Conservation (phyloP, 2,329 filamentous ascomycete species). For the Colletotrichum chrysophilum region DNA sequence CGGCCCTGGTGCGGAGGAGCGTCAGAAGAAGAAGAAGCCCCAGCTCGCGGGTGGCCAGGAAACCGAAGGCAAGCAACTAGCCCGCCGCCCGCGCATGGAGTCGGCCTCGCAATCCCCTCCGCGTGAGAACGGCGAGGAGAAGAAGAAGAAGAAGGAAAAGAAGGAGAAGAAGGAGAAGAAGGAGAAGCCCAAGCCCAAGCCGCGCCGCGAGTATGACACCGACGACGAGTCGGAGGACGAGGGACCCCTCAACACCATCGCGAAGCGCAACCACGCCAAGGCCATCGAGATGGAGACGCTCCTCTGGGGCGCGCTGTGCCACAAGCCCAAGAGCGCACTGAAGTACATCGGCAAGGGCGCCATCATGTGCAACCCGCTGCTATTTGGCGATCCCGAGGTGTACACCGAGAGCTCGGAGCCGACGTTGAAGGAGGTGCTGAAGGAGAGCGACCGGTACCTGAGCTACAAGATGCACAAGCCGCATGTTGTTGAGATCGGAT, state of each 20-base stretch:
- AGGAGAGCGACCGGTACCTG: slow-evolving; percentile 29
- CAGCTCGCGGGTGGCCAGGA: background rate
- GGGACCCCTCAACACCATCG: slow-evolving; percentile 34
- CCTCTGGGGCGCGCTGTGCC: slow-evolving; percentile 42
- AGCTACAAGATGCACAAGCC: slow-evolving; percentile 36
- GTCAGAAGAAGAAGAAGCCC: slow-evolving; percentile 20
- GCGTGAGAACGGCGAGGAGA: background rate
- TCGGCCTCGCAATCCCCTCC: slow-evolving; percentile 13
- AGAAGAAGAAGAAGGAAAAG: slow-evolving; percentile 10
- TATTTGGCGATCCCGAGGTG: slow-evolving; percentile 29
- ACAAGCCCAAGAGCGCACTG: slow-evolving; percentile 36
- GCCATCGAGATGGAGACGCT: slow-evolving; percentile 42
- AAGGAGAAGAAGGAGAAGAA: slow-evolving; percentile 5
- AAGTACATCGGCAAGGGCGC: slow-evolving; percentile 43
- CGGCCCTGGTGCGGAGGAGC: slow-evolving; percentile 14
- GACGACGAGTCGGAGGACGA: slow-evolving; percentile 17
- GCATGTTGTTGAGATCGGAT: slow-evolving; percentile 40
- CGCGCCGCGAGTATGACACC: background rate
- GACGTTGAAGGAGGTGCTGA: slow-evolving; percentile 32
- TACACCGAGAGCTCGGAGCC: slow-evolving; percentile 31
- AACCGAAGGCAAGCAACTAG: slow-evolving; percentile 10
- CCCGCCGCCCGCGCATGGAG: slow-evolving; percentile 7
- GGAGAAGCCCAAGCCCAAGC: background rate
- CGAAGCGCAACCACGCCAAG: slow-evolving; percentile 40
- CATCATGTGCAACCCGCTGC: slow-evolving; percentile 40